Percentiles rank a stretch among this genome's conserved stretches.
Evolutionary conservation across 441 rosid species (phyloP).

Genomic region (Euphorbia schlechtendalii): DNA sequence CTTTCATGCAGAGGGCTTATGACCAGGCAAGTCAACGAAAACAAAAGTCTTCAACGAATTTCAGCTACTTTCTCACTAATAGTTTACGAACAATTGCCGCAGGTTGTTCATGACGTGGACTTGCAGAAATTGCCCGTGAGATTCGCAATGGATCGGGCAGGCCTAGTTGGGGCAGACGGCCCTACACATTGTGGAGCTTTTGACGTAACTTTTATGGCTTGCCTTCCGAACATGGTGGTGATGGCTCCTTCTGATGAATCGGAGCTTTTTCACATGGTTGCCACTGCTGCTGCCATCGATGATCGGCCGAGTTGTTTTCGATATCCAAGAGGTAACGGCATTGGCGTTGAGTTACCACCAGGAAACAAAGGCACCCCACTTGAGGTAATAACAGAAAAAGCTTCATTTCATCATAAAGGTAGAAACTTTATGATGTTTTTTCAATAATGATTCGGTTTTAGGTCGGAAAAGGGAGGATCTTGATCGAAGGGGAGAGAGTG

Average conservation of each 20-base stretch:
- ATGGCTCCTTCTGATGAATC: conserved; percentile 83
- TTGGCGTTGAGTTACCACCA: conserved; percentile 65
- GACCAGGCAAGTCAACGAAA: too few relatives aligned
- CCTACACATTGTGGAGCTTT: conserved; percentile 86
- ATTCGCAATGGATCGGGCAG: conserved; percentile 65
- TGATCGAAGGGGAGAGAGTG: conserved; percentile 79
- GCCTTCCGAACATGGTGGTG: conserved; percentile 73
- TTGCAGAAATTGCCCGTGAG: conserved; percentile 69
- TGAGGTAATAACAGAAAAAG: too few relatives aligned
- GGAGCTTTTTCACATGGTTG: conserved; percentile 74
- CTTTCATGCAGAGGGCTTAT: conserved; percentile 71
- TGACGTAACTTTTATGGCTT: conserved; percentile 64
- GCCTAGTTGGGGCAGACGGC: conserved; percentile 74
- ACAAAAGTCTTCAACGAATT: too few relatives aligned
- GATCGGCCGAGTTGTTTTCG: conserved; percentile 70
- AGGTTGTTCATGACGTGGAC: conserved; percentile 75
- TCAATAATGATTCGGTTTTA: conserved; percentile 19
- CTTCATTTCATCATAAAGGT: neutral
- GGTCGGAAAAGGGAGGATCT: conserved; percentile 79
- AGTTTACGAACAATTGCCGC: too few relatives aligned
- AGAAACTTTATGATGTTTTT: neutral
- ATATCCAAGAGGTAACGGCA: conserved; percentile 85
- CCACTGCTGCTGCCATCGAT: conserved; percentile 66
- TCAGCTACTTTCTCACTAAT: too few relatives aligned
- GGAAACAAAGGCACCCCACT: conserved; percentile 84